Percentiles rank a stretch among this genome's conserved stretches.
phyloP scores from a whole-genome alignment of 1,284 basidiomycete species.

The Cryptococcus neoformans region DNA sequence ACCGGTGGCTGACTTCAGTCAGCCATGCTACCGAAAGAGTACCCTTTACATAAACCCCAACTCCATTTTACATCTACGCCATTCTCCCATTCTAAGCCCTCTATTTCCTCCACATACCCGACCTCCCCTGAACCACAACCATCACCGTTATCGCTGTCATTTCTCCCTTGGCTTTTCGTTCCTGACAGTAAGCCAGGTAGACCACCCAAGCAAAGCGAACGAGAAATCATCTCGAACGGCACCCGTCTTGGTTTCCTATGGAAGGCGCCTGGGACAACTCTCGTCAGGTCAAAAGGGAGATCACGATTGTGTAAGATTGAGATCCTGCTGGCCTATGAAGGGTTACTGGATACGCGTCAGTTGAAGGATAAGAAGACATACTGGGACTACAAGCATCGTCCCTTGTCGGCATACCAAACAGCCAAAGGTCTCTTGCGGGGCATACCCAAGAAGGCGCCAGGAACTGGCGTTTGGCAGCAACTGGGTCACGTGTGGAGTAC shows the following conservation, averaged over 20 bases:
- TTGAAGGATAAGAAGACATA: slow-evolving; percentile 38
- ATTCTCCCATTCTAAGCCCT: slow-evolving; percentile 61
- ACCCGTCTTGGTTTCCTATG: slow-evolving; percentile 22
- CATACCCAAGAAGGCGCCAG: slow-evolving; percentile 17
- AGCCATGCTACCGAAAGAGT: slow-evolving; percentile 26
- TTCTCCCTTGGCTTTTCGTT: slow-evolving; percentile 54
- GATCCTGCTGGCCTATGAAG: slow-evolving; percentile 52
- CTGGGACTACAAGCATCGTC: slow-evolving; percentile 46
- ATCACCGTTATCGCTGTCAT: slow-evolving; percentile 14
- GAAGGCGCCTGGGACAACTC: slow-evolving; percentile 28
- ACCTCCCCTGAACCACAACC: slow-evolving; percentile 17
- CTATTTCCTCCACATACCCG: slow-evolving; percentile 16
- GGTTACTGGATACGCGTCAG: slow-evolving; percentile 1
- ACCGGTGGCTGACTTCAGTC: slow-evolving; percentile 11
- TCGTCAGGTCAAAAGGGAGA: slow-evolving; percentile 25
- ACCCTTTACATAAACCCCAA: slow-evolving; percentile 53
- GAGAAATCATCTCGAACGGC: slow-evolving; percentile 25
- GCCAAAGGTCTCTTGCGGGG: slow-evolving; percentile 56
- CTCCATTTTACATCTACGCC: slow-evolving; percentile 59
- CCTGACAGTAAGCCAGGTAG: slow-evolving; percentile 54
- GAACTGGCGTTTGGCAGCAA: neutral
- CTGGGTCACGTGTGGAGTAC: slow-evolving; percentile 4
- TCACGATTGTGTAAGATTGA: slow-evolving; percentile 40
- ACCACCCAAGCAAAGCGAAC: neutral
- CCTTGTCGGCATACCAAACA: slow-evolving; percentile 49